Evolutionary conservation across 2,329 filamentous ascomycete species (phyloP).

Genomic region (Stachybotrys elegans): DNA sequence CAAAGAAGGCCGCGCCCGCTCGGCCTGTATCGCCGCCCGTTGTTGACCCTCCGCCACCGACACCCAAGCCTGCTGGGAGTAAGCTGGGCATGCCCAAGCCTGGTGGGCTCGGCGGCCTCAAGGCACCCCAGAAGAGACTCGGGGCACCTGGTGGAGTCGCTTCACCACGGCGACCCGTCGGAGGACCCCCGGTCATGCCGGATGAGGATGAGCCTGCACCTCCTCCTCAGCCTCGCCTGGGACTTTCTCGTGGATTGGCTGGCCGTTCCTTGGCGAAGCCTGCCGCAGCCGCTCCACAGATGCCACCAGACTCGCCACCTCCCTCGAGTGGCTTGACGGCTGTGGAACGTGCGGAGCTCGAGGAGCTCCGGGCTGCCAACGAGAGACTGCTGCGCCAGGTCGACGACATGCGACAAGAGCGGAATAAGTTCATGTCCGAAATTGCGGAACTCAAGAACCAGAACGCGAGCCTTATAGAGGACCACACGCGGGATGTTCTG

Average conservation of each 20-base stretch:
- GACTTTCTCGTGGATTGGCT: slow-evolving; percentile 73
- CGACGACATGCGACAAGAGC: slow-evolving; percentile 78
- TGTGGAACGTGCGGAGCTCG: slow-evolving; percentile 86
- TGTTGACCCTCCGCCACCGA: slow-evolving; percentile 45
- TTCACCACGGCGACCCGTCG: slow-evolving; percentile 50
- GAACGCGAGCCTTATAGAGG: slow-evolving; percentile 93
- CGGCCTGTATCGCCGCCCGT: slow-evolving; percentile 30
- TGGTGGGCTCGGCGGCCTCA: slow-evolving; percentile 49
- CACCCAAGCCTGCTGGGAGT: slow-evolving; percentile 42
- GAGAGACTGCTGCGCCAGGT: slow-evolving; percentile 70
- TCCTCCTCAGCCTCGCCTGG: slow-evolving; percentile 58
- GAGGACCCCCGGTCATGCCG: slow-evolving; percentile 42
- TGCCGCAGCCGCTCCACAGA: slow-evolving; percentile 42
- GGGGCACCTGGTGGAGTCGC: slow-evolving; percentile 42
- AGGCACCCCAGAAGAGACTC: slow-evolving; percentile 53
- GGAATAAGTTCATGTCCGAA: slow-evolving; percentile 75
- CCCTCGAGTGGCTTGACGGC: slow-evolving; percentile 63
- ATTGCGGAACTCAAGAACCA: slow-evolving; percentile 94
- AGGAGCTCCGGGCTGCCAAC: slow-evolving; percentile 79
- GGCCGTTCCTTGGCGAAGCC: slow-evolving; percentile 82
- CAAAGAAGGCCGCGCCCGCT: slow-evolving; percentile 38
- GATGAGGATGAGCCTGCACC: slow-evolving; percentile 55
- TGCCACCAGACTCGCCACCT: slow-evolving; percentile 51
- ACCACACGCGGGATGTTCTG: slow-evolving; percentile 90
- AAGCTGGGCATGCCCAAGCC: slow-evolving; percentile 54